phyloP scores from a whole-genome alignment of 345 rosid genomes.

The Hypericum perforatum region DNA sequence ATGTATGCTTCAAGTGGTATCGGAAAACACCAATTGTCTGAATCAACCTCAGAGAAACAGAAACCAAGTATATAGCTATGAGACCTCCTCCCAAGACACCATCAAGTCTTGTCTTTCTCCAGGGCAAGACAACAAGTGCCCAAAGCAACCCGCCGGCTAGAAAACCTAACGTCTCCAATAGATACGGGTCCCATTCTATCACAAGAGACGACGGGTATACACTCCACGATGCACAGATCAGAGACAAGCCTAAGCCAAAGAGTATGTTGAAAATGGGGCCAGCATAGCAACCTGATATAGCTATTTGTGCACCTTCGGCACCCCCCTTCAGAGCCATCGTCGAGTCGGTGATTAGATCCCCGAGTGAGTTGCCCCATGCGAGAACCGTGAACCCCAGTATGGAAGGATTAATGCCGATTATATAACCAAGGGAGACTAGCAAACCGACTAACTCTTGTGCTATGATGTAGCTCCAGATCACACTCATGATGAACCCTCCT shows the following conservation, averaged over 20 bases:
- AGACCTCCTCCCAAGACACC: slow-evolving; percentile 61
- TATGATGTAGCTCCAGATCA: slow-evolving; percentile 70
- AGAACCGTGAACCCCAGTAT: slow-evolving; percentile 73
- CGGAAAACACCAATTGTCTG: slow-evolving; percentile 28
- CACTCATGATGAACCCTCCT: slow-evolving; percentile 84
- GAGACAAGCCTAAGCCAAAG: slow-evolving; percentile 66
- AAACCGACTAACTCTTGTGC: slow-evolving; percentile 81
- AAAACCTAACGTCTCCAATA: slow-evolving; percentile 68
- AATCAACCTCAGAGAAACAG: slow-evolving; percentile 43
- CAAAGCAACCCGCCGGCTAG: slow-evolving; percentile 58
- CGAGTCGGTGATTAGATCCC: slow-evolving; percentile 65
- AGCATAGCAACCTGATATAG: slow-evolving; percentile 79
- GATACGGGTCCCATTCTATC: slow-evolving; percentile 40
- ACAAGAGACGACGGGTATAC: slow-evolving; percentile 39
- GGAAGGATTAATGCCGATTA: slow-evolving; percentile 56
- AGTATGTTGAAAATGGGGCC: slow-evolving; percentile 78
- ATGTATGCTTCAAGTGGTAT: not conserved
- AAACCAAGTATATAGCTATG: slow-evolving; percentile 43
- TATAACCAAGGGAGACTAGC: slow-evolving; percentile 55
- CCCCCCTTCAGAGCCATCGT: slow-evolving; percentile 68
- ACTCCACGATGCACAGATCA: slow-evolving; percentile 43
- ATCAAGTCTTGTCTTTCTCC: slow-evolving; percentile 60
- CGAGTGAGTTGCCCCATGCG: slow-evolving; percentile 92
- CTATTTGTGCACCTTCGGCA: slow-evolving; percentile 57
- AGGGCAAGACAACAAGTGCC: slow-evolving; percentile 65